A percentile compares a stretch with the other conserved stretches of the same genome.
These are phyloP conservation scores for Carpinus viminea DNA, from an alignment of 306 rosid genomes.

Conservation along the genomic window DNA sequence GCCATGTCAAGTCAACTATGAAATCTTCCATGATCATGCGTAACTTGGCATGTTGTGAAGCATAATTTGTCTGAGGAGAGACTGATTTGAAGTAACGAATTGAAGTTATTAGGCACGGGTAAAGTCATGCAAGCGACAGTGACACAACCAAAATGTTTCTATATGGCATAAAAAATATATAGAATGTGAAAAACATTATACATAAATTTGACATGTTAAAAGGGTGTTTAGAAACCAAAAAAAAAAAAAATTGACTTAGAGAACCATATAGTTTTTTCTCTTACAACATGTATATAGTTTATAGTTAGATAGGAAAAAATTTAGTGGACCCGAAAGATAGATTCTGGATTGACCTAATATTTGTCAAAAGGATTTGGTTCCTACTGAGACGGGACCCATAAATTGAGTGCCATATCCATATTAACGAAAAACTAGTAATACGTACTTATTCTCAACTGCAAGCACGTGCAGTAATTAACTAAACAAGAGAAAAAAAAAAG, in stretches of 20 bases:
- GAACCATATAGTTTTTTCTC: too few species aligned
- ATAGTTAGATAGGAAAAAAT: not conserved
- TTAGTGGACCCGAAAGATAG: constrained; percentile 32
- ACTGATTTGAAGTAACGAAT: constrained; percentile 49
- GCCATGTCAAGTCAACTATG: constrained; percentile 39
- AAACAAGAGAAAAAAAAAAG: constrained; percentile 1
- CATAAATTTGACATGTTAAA: too few species aligned
- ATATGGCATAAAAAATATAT: too few species aligned
- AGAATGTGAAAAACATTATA: too few species aligned
- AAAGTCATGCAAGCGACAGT: too few species aligned
- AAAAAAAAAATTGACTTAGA: too few species aligned
- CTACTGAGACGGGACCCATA: constrained; percentile 17
- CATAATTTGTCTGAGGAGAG: constrained; percentile 20
- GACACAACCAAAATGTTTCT: too few species aligned
- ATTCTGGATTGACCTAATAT: constrained; percentile 34
- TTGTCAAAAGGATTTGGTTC: constrained; percentile 11
- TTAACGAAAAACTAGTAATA: not conserved
- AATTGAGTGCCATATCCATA: not conserved
- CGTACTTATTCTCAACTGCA: not conserved
- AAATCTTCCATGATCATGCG: constrained; percentile 53
- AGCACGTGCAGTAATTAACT: not conserved
- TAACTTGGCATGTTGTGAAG: constrained; percentile 32
- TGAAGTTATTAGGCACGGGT: too few species aligned
- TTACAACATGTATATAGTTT: too few species aligned
- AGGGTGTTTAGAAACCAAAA: too few species aligned